Evolutionary conservation across 2,329 filamentous ascomycete genomes (phyloP), one percentile per base, ranked within the genome.

Genomic region (Sarocladiaceae sp.): DNA sequence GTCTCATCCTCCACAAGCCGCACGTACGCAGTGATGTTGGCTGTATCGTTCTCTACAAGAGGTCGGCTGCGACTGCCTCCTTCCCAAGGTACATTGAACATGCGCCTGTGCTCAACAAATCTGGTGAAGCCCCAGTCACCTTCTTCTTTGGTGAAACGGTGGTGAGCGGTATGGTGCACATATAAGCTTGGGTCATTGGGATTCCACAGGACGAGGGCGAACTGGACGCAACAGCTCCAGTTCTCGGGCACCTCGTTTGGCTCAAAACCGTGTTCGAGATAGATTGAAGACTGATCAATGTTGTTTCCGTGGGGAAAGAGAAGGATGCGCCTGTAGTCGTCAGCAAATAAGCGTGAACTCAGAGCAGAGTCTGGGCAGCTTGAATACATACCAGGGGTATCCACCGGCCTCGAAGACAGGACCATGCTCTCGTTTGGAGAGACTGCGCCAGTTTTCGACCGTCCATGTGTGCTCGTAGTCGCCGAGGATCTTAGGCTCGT

Each of bases 51-150:
- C 58, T 94, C 87, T 15, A 89, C 77, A 52, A 94, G 74, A 7
- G 85, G 88, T 46, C 85, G 76, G 29, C 65, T 69, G 23, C 37
- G 76, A 23, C 40, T 43, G 18, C 71, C 69, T 18, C 80, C 78
- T 46, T 93, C 85, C 78, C 85, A 95, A 2, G 80, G 75, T 26
- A 82, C 71, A 48, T 83, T 83, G 59, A 96, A 95, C 62, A 97
- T 83, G 57, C 82, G 84, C 44, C 88, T 78, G 41, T 95, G 76
- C 62, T 97, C 93, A 11, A 89, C 82, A 59, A 97, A 98, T 45
- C 91, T 75, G n/a, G 93, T 98, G 63, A 98, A 98, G 1, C 93
- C 93, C 93, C 93, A 98, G 58, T 98, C 93, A 19, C 88, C 89
- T 64, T 98, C 93, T 33, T 97, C 93, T 51, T 86, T 87, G 3